Base-by-base conservation (phyloP, 768 basidiomycete genomes). In the Psilocybe tampanensis region DNA sequence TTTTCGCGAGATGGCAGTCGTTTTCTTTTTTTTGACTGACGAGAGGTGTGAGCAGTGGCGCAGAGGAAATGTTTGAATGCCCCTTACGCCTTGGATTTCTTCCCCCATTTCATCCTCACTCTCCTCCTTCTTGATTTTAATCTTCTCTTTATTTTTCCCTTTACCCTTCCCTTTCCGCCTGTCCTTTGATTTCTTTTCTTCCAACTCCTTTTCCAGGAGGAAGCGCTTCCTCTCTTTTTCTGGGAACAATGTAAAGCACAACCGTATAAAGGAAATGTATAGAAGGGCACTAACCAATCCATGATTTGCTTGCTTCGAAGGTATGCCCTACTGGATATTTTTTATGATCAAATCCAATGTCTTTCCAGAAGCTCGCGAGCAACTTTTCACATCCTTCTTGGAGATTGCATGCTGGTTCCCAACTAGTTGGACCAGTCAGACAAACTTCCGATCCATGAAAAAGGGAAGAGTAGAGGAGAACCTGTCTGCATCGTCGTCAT, bases 401-500 rank as follows among this genome's bases (percentile, higher is more conserved):
- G 26, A 91, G 75, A 65, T 91, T 88, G 7, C 70, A 71, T 49
- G 76, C 70, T 11, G 89, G 89, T 56, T 90, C 89, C 89, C 89
- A 90, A 62, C 89, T 90, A 22, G 3, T 13, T 18, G 47, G 58
- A 43, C 15, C 60, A 19, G 24, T 42, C 59, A 34, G n/a, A 26
- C 53, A 47, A 56, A 29, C 23, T 21, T 41, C 34, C 9, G 36
- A n/a, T 6, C 29, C 1, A 51, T 9, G 9, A 47, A 23, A 26
- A 22, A 42, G n/a, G 17, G 18, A 52, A 18, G 21, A 15, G 15
- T 26, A 26, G 52, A 29, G 54, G 39, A 74, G 26, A 60, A 86
- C 89, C 77, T 88, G 59, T 89, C 80, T 1, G 77, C 74, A 26
- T 77, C 78, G 0, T 81, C 81, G 49, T 68, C 72, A 65, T 89